phyloP scores from a whole-genome alignment of 331 rosid genomes.

The Quercus tomentella region DNA sequence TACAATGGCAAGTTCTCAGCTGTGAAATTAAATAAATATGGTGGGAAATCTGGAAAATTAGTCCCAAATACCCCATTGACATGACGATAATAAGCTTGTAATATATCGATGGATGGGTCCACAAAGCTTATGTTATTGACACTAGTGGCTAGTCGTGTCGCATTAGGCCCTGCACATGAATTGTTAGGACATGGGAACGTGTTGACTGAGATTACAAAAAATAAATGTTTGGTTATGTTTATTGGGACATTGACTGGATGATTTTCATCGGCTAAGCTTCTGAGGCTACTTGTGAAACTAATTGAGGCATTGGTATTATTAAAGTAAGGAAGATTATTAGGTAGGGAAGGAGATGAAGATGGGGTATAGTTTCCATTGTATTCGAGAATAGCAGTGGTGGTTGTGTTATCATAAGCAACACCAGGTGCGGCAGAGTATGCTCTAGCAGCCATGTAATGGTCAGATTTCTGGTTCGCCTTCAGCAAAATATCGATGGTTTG shows the following conservation, averaged over 20 bases:
- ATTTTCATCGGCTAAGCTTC: conserved; percentile 6
- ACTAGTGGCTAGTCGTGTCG: conserved; percentile 28
- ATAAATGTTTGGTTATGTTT: conserved; percentile 7
- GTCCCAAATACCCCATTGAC: conserved; percentile 16
- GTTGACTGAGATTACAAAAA: conserved; percentile 30
- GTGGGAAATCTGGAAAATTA: conserved; percentile 25
- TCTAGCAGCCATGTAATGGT: neutral
- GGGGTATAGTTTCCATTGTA: conserved; percentile 7
- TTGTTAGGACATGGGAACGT: neutral
- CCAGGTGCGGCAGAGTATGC: neutral
- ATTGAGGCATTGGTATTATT: neutral
- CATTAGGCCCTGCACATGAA: conserved; percentile 41
- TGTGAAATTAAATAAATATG: conserved; percentile 26
- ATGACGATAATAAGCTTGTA: conserved; percentile 38
- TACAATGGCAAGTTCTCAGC: conserved; percentile 9
- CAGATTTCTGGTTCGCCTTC: neutral
- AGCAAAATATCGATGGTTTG: neutral
- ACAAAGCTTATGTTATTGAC: conserved; percentile 45
- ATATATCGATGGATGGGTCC: neutral
- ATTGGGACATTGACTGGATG: neutral
- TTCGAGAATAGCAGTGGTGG: conserved; percentile 6
- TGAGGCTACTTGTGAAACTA: neutral
- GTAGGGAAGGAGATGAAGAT: neutral
- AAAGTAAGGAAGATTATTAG: conserved; percentile 1
- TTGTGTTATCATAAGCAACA: neutral